Base-by-base conservation (phyloP, 495 filamentous ascomycete species). In the Pseudomonodictys pantanalensis region DNA sequence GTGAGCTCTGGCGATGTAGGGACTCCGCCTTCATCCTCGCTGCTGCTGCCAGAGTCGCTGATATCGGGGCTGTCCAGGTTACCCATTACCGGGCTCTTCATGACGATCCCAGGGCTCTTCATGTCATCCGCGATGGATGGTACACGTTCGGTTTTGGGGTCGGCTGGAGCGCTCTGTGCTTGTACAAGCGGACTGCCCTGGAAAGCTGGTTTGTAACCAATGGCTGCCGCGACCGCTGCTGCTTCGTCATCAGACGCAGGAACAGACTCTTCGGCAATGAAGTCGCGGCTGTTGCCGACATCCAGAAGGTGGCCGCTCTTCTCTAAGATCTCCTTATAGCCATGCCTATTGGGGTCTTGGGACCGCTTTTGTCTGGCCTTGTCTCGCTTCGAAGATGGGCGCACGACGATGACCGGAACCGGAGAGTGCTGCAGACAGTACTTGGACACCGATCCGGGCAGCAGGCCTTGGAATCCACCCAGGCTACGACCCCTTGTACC, bases 361-460 rank as follows among this genome's bases (percentile, higher is more conserved):
- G 83, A 82, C 26, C 93, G 87, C 76, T 96, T 96, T 59, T 81
- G 80, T 72, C 95, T 96, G 72, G 95, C 95, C 74, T 95, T 96
- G 63, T 86, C 81, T 4, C 93, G 87, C 75, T 97, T 95, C 50
- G 89, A 84, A 24, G 86, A 87, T 45, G 93, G 92, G 1, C 93
- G 84, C 33, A 97, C 93, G 28, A 98, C 95, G 32, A 97, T 90
- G 1, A 97, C 92, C n/a, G 93, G 93, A 18, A 98, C 89, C 0
- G 93, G 93, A 7, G 90, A 96, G 72, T 95, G 89, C 70, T 97
- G 92, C 11, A 97, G 80, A 64, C 93, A 97, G 76, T 95, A 98
- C 68, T 97, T 96, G 25, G 91, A 96, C 53, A 97, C 91, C 0
- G 91, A 96, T 62, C 90, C 93, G 12, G 87, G 88, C 25, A 97